Base-by-base conservation (phyloP, 2,329 filamentous ascomycete genomes). In the Magnaporthiopsis incrustans region DNA sequence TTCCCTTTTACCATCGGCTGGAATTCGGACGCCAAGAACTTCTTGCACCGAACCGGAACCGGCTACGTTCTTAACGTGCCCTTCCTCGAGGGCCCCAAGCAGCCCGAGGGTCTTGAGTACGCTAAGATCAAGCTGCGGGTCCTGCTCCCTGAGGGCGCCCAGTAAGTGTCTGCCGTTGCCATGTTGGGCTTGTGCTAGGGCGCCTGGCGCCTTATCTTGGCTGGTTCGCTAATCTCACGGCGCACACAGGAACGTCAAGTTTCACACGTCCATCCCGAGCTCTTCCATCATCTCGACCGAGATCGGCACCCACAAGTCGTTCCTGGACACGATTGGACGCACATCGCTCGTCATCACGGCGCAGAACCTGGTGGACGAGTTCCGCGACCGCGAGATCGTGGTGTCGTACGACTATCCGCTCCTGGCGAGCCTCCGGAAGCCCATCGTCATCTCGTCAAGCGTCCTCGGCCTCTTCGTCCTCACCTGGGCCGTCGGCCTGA, bases 1-100 rank as follows among this genome's bases (percentile, higher is more conserved):
- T 98, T 97, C 77, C 95, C 91, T 68, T 99, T 98, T 81, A 91
- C 90, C 65, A 88, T 98, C 65, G 95, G 95, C 69, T 99, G 95
- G 95, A 96, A 98, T 78, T 88, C 90, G 63, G 87, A 96, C 69
- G 82, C 96, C 33, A 86, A 86, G 71, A 85, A 85, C 65, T 95
- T 91, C 74, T 75, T 99, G 68, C 88, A 91, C 70, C 85, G 81
- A 69, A 81, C 84, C 57, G 78, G 81, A 59, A 83, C 82, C 32
- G 86, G 91, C 66, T 96, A 91, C 72, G 83, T 96, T 12, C 83
- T 99, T 66, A 96, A 91, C 73, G 88, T 97, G 10, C 94, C 95
- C 10, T 95, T 99, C 78, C 79, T 99, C 14, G 92, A 98, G 77
- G 95, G 95, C 0, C 94, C 94, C 57, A 95, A 90, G 79, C 88